A percentile compares a stretch with the other conserved stretches of the same genome.
phyloP scores from a whole-genome alignment of 345 rosid genomes.

The Syzygium jambos region DNA sequence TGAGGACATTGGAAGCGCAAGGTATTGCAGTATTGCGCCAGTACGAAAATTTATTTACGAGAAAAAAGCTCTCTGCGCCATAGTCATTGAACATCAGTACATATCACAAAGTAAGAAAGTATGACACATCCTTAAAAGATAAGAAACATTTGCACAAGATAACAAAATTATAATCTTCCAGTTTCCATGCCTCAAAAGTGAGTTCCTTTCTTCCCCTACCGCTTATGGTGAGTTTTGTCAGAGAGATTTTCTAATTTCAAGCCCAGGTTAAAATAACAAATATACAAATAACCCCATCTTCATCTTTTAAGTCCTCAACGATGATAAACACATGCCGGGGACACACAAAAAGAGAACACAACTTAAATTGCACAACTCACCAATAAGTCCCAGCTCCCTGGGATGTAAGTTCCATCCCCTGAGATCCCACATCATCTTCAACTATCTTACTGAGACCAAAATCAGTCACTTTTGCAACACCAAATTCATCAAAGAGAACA shows the following conservation, averaged over 20 bases:
- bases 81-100: not conserved
- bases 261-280: not conserved
- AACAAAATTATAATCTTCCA: not conserved
- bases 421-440: constrained; percentile 89
- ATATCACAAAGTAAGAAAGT: not conserved
- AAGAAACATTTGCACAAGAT: not conserved
- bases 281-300: not conserved
- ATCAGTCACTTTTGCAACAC: constrained; percentile 96
- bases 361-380: constrained; percentile 27
- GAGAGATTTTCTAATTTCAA: not conserved
- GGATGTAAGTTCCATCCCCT: constrained; percentile 99
- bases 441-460: constrained; percentile 99
- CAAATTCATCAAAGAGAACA: constrained; percentile 93
- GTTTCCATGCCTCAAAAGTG: not conserved
- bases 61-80: not conserved
- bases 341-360: not conserved
- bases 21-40: not conserved
- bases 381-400: constrained; percentile 99
- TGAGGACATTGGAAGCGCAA: not conserved
- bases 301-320: not conserved
- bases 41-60: not conserved
- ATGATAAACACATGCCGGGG: not conserved
- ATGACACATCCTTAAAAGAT: not conserved
- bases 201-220: not conserved
- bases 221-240: not conserved